Evolutionary conservation across 1,284 basidiomycete species (phyloP), one percentile per base, ranked within the genome.

Genomic region (Cystobasidium sp.): DNA sequence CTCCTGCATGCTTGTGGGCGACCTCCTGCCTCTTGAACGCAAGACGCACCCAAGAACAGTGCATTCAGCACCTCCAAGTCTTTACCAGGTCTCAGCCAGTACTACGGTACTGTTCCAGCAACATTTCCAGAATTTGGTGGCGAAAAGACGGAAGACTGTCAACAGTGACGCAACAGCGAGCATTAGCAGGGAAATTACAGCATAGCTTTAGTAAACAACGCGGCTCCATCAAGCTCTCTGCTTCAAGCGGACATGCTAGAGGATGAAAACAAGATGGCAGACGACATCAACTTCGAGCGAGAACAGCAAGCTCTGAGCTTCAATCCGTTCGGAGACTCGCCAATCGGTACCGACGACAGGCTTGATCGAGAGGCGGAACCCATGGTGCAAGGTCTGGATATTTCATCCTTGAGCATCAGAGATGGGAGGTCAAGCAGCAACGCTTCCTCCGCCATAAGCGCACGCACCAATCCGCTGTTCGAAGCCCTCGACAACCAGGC

Each of bases 271-370:
- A 63, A 43, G 24, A 66, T 66, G 64, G 47, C 31, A 31, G 12
- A 41, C 31, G 64, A 66, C 39, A 46, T 44, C 12, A 53, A 22
- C 44, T 41, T 52, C 18, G 20, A 31, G 44, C 51, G 51, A 41
- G 64, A 66, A 47, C 47, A 20, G 47, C 49, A 44, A 24, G 64
- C 64, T 20, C 51, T 66, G 31, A 66, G 64, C 64, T 66, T 66
- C 64, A 66, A 66, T 39, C 64, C 64, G 22, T 66, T 66, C 22
- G 64, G 64, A 10, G 64, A 66, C 64, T 14, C 22, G 47, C 49
- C 43, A 16, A 31, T 16, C 24, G 58, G 12, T 22, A 39, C 37
- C 22, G 39, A 9, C 37, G 20, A 7, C 39, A 44, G 37, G 18
- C 10, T n/a, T 63, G 61, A 63, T 63, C 44, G 61, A 22, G 44